Base-by-base conservation (phyloP, 805 yeast species). In the Schwanniomyces sp. region DNA sequence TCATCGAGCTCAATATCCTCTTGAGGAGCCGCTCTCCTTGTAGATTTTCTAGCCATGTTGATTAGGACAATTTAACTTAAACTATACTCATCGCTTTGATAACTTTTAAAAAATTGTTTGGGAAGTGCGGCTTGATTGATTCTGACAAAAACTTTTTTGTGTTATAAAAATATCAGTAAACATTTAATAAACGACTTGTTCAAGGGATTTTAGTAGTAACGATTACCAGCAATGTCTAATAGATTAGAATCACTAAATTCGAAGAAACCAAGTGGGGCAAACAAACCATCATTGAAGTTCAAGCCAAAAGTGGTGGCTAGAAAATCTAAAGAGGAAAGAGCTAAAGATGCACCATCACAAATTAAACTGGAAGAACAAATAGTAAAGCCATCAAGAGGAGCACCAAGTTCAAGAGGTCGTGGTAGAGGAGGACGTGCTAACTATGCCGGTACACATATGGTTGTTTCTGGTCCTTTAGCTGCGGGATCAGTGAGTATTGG, bases 231-330 rank as follows among this genome's bases (percentile, higher is more conserved):
- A 5, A 72, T 72, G 77, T 67, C 75, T 29, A 69, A 72, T 54
- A 52, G 78, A 48, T 65, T 73, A 46, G 78, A 73, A 40, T 70
- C 75, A 21, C 61, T 73, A 54, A 69, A 63, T 49, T 59, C 72
- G 12, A 63, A 64, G 48, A 69, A 69, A 50, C 55, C 51, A 7
- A 16, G 46, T 11, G 16, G 48, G 4, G 52, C 53, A 16, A 58
- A 69, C 2, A 80, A 81, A 56, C 79, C 88, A 7, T 74, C 81
- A 2, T 69, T 86, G 50, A 85, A 86, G 64, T 91, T 91, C 68
- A 83, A 84, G 64, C 97, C 97, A 2, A 91, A 91, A 64, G 85
- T 77, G 2, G 96, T 91, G 38, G 91, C 91, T 0, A 75, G 97
- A 66, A 82, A 89, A 62, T 71, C 90, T 9, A 85, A 88, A 55